Base-by-base conservation (phyloP, 257 asterid genomes). In the Ilex aquifolium region DNA sequence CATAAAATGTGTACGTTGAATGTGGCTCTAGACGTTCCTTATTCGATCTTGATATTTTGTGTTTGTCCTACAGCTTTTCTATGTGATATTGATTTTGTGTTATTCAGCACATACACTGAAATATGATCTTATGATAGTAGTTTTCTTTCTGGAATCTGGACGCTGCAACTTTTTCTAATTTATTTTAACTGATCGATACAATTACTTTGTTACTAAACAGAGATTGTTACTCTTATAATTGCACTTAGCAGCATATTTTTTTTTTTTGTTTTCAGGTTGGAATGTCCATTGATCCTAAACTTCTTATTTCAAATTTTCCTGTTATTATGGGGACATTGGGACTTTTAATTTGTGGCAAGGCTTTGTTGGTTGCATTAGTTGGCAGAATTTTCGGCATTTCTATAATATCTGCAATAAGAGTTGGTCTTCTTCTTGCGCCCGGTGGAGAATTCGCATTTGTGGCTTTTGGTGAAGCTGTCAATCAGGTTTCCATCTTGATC, bases 381-480 rank as follows among this genome's bases (percentile, higher is more conserved):
- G 99, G 99, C 62, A 81, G 75, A 69, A 66, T 85, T 65, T 93
- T 85, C 78, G 99, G 99, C 21, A 55, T 93, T 77, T 90, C 99
- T 67, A 69, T 90, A 46, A 76, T 93, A 59, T 82, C 99, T 46
- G 99, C 99, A 12, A 63, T 93, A 75, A 90, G 99, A 80, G 91
- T 81, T 75, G 99, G 99, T 62, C 97, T 93, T 77, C 85, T 93
- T 48, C 99, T 93, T 71, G 99, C 99, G 69, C 99, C 99, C 1
- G 99, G 99, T 62, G 99, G 99, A 68, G 99, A 93, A 68, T 93
- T 93, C 76, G 99, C 97, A 40, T 93, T 93, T 66, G 99, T 93
- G 63, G 99, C 99, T 61, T 93, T 93, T 81, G 99, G 99, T 72
- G 99, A 93, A 81, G 99, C 99, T 71, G 99, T 90, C 73, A 93